Percentiles rank a stretch among this genome's conserved stretches.
These are phyloP conservation scores for Rhododendron kiyosumense DNA, from an alignment of 148 eudicot genomes.

Conservation along the genomic window DNA sequence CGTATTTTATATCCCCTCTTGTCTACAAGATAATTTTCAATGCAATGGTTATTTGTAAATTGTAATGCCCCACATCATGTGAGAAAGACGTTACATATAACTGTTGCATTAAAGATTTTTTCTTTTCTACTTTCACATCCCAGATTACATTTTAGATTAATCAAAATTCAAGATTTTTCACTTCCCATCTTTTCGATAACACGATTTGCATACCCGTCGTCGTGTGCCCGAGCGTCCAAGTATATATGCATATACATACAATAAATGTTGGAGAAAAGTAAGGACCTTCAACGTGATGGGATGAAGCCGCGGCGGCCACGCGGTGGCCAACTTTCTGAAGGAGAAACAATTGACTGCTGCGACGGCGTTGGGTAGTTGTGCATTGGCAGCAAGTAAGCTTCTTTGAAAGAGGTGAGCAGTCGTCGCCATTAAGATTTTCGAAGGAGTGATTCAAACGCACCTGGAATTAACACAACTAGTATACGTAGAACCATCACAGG, in stretches of 20 bases:
- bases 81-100: too few relatives aligned
- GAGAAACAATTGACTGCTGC: not conserved
- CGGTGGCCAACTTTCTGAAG: conserved; percentile 10
- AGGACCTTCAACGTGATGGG: conserved; percentile 9
- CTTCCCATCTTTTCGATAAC: not conserved
- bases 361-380: not conserved
- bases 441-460: conserved; percentile 9
- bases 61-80: too few relatives aligned
- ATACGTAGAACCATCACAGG: not conserved
- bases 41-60: too few relatives aligned
- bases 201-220: not conserved
- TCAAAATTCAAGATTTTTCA: not conserved
- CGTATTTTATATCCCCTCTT: too few relatives aligned
- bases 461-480: not conserved
- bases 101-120: not conserved
- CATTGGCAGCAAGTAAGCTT: conserved; percentile 6
- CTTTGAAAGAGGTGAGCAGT: conserved; percentile 12
- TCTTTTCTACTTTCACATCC: not conserved
- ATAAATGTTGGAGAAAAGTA: not conserved
- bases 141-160: not conserved
- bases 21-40: not conserved
- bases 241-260: not conserved
- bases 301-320: conserved; percentile 5
- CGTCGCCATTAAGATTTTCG: conserved; percentile 24
- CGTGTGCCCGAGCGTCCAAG: not conserved